Evolutionary conservation across 2,329 filamentous ascomycete genomes (phyloP).

Genomic region (Microthyrium microscopicum): DNA sequence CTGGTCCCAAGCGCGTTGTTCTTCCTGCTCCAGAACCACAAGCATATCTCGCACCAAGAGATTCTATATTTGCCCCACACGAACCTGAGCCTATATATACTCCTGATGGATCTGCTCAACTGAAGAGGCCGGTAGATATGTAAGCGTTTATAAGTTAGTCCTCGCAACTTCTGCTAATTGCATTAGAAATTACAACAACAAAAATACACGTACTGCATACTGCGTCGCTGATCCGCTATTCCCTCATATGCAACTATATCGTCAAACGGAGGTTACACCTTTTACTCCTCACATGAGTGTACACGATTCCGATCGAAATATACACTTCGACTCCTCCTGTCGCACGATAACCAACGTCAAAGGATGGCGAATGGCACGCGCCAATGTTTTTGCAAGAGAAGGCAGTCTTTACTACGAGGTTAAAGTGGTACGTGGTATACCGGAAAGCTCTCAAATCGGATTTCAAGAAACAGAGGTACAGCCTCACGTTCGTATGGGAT

Average conservation of each 20-base stretch:
- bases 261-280: conserved; percentile 71
- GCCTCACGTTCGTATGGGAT: conserved; percentile 63
- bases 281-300: conserved; percentile 77
- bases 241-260: conserved; percentile 73
- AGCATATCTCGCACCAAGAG: conserved; percentile 33
- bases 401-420: conserved; percentile 92
- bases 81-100: conserved; percentile 28
- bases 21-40: conserved; percentile 28
- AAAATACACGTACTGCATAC: conserved; percentile 71
- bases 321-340: conserved; percentile 61
- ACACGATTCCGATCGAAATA: conserved; percentile 74
- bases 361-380: conserved; percentile 78
- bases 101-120: conserved; percentile 24
- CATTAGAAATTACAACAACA: conserved; percentile 23
- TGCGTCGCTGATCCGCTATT: conserved; percentile 83
- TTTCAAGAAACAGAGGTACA: conserved; percentile 27
- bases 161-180: background rate
- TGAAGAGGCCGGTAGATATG: conserved; percentile 33
- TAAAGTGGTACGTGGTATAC: conserved; percentile 64
- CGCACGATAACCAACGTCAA: conserved; percentile 75
- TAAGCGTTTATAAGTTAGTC: conserved; percentile 7
- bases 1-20: conserved; percentile 33
- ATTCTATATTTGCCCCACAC: conserved; percentile 28
- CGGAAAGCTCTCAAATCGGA: conserved; percentile 18
- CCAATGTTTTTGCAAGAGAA: conserved; percentile 79